Evolutionary conservation across 2,329 filamentous ascomycete species (phyloP).

Genomic region (Ophiostoma triangulosporum): DNA sequence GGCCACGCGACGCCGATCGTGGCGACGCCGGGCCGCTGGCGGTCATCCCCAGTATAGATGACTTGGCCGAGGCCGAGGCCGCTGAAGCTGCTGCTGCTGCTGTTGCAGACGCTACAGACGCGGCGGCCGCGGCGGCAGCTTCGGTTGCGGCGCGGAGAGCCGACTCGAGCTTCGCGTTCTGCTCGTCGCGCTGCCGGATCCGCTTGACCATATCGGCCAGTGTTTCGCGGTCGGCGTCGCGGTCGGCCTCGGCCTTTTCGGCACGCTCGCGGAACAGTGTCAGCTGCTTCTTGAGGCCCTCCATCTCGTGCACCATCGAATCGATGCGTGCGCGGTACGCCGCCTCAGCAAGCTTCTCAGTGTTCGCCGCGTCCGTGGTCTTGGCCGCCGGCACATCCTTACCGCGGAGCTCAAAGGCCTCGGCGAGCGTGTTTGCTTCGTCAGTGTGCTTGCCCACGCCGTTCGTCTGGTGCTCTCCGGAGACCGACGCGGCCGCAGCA

Average conservation of each 20-base stretch:
- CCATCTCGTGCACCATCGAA: slow-evolving; percentile 65
- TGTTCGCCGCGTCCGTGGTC: not conserved
- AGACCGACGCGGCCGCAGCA: not conserved
- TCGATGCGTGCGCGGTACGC: slow-evolving; percentile 59
- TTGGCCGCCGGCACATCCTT: not conserved
- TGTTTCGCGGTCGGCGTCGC: slow-evolving; percentile 56
- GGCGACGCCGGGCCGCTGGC: not conserved
- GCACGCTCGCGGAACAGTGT: slow-evolving; percentile 65
- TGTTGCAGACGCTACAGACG: not conserved
- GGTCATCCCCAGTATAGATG: slow-evolving; percentile 13
- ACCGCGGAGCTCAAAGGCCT: not conserved
- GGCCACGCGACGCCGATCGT: not conserved
- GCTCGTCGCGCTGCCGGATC: slow-evolving; percentile 54
- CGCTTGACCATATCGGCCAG: slow-evolving; percentile 79
- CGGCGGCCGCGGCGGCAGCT: slow-evolving; percentile 17
- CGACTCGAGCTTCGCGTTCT: slow-evolving; percentile 32
- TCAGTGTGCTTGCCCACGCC: slow-evolving; percentile 21
- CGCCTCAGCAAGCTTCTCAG: not conserved
- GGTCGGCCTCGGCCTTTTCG: slow-evolving; percentile 67
- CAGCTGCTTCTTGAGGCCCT: slow-evolving; percentile 65
- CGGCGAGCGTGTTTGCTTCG: not conserved
- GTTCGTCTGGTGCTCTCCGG: slow-evolving; percentile 20
- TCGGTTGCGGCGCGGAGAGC: slow-evolving; percentile 24
- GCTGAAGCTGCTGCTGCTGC: not conserved
- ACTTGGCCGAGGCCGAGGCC: not conserved